Conservation (phyloP, 2,329 filamentous ascomycete species). For the Neocucurbitaria cava region DNA sequence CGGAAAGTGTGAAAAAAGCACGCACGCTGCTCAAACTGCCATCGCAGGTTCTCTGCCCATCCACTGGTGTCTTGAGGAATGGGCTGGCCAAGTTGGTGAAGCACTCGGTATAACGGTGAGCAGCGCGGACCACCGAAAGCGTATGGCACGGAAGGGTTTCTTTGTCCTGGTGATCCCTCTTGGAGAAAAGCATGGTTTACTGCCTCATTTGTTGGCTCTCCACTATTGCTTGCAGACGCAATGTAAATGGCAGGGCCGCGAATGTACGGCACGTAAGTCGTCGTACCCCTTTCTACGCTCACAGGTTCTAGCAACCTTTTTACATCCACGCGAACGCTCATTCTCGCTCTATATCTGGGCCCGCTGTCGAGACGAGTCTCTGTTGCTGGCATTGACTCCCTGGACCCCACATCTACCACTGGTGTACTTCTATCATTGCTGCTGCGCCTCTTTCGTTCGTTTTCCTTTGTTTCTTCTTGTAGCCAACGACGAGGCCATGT, state of each 20-base stretch:
- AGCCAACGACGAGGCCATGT: not conserved
- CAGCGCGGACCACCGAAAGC: slow-evolving; percentile 29
- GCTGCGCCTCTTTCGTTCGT: not conserved
- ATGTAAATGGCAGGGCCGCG: slow-evolving; percentile 8
- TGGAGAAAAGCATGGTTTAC: slow-evolving; percentile 1
- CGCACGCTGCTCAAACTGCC: slow-evolving; percentile 24
- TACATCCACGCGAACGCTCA: not conserved
- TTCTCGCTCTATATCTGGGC: not conserved
- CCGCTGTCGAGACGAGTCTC: not conserved
- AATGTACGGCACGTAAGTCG: not conserved
- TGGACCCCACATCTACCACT: not conserved
- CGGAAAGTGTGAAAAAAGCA: slow-evolving; percentile 14
- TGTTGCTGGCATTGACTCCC: not conserved
- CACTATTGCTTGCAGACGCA: not conserved
- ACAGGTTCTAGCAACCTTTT: not conserved
- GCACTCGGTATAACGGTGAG: slow-evolving; percentile 23
- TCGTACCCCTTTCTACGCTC: not conserved
- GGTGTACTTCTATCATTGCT: not conserved
- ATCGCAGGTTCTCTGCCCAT: slow-evolving; percentile 37
- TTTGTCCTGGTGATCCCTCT: slow-evolving; percentile 9
- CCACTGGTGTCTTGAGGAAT: slow-evolving; percentile 19
- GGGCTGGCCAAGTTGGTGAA: slow-evolving; percentile 18
- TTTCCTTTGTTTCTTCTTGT: not conserved
- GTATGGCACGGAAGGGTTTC: slow-evolving; percentile 15
- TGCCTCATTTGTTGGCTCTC: not conserved